Evolutionary conservation across 768 basidiomycete species (phyloP), one percentile per base, ranked within the genome.

Genomic region (Serendipita sp.): DNA sequence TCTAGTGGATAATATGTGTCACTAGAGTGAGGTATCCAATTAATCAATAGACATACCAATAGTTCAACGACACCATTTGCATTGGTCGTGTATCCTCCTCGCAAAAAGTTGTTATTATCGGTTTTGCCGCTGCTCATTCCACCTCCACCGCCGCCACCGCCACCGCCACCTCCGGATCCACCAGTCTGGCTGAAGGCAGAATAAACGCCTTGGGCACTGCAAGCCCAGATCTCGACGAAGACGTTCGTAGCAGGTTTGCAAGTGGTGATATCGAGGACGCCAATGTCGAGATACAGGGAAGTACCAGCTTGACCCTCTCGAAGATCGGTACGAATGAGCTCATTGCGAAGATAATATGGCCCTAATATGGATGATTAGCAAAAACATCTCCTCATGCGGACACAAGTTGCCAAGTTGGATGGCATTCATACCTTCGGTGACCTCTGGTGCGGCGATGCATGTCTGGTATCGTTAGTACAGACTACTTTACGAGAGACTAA

Each of bases 171-270:
- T 11, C 27, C 34, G 0, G 16, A 11, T 11, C 55, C 55, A 31
- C 23, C 34, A 1, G 55, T 29, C 40, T 3, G 15, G 13, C 18
- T 27, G 13, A 31, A n/a, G 16, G 48, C 29, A 8, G 15, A 60
- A 40, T 23, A 50, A 11, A n/a, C n/a, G 1, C 44, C 18, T 23
- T 37, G 36, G 16, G 18, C 66, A 71, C 64, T 60, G 72, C 71
- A 36, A 62, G 69, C 65, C 73, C 74, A 77, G 27, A 77, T 68
- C 62, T 77, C 75, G n/a, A 77, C 73, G 64, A 76, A 72, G 31
- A 71, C 72, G 64, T 73, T 71, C 10, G 62, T 53, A 50, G 75
- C 64, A 2, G 76, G 75, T 62, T 74, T 63, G 68, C 76, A 77
- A 33, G 73, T 76, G 6, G 70, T 70, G 48, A 72, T 71, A 63